Percentiles rank a stretch among this genome's conserved stretches.
Conservation (phyloP, 495 filamentous ascomycete species). For the Penicillium bialowiezense region DNA sequence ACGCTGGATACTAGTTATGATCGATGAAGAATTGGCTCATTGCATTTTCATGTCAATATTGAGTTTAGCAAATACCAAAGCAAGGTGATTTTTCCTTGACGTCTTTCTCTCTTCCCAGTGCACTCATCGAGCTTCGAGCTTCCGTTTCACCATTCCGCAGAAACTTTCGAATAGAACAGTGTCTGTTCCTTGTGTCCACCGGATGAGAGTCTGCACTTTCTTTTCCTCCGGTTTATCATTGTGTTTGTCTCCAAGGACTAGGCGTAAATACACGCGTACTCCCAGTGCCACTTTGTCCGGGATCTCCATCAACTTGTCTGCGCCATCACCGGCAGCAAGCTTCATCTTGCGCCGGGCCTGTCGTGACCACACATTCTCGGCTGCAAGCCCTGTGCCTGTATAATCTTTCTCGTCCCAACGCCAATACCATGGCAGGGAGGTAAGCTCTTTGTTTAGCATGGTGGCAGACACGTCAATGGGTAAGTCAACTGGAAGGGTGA, state of each 20-base stretch:
- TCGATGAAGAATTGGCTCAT: background rate
- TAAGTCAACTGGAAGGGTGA: constrained; percentile 31
- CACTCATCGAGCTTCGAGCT: constrained; percentile 28
- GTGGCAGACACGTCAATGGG: constrained; percentile 26
- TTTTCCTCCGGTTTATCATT: constrained; percentile 18
- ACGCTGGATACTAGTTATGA: constrained; percentile 1
- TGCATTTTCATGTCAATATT: background rate
- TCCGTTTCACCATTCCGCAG: constrained; percentile 70
- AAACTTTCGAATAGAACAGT: constrained; percentile 83
- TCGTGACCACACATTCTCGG: constrained; percentile 70
- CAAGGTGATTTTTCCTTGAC: background rate
- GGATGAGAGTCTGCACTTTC: constrained; percentile 44
- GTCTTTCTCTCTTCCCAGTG: background rate
- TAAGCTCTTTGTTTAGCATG: constrained; percentile 39
- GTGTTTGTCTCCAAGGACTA: constrained; percentile 22
- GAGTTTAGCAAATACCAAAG: background rate
- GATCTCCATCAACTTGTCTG: constrained; percentile 24
- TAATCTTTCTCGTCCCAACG: constrained; percentile 40
- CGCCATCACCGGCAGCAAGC: constrained; percentile 15
- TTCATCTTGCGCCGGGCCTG: constrained; percentile 57
- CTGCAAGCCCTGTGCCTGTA: constrained; percentile 53
- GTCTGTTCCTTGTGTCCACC: constrained; percentile 78
- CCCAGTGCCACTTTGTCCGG: constrained; percentile 36
- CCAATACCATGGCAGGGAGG: constrained; percentile 50
- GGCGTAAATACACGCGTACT: constrained; percentile 43